Evolutionary conservation across 805 yeast genomes (phyloP).

Genomic region (Yarrowia sp.): DNA sequence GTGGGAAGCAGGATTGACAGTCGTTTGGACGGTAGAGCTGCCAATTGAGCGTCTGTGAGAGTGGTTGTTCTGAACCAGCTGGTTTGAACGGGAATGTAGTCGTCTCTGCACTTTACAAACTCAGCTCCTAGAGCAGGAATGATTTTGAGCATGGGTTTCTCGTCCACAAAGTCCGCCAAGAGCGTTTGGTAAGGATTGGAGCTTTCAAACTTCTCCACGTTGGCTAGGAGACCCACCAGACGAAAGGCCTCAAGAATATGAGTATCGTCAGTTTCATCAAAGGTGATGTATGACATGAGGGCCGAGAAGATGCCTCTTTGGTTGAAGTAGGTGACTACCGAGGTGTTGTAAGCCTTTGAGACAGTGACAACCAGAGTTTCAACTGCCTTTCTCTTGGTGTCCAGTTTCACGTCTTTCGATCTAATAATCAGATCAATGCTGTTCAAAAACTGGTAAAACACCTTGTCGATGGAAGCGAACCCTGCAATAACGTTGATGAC

Average conservation of each 20-base stretch:
- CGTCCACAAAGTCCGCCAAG: conserved; percentile 53
- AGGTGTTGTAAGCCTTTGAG: conserved; percentile 49
- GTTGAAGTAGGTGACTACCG: conserved; percentile 49
- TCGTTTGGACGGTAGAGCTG: conserved; percentile 14
- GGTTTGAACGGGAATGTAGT: conserved; percentile 4
- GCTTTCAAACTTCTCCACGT: conserved; percentile 51
- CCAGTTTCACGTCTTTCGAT: conserved; percentile 40
- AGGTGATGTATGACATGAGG: conserved; percentile 48
- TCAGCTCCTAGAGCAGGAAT: conserved; percentile 39
- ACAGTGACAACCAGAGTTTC: conserved; percentile 48
- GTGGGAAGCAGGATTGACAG: conserved; percentile 39
- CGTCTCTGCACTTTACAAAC: conserved; percentile 1
- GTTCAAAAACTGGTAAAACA: conserved; percentile 47
- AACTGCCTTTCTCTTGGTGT: conserved; percentile 46
- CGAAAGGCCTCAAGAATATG: conserved; percentile 50
- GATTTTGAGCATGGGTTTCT: conserved; percentile 49
- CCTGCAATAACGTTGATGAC: conserved; percentile 50
- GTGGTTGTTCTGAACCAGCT: conserved; percentile 2
- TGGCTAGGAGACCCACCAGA: conserved; percentile 51
- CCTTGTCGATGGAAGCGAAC: conserved; percentile 48
- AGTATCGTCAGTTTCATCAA: conserved; percentile 43
- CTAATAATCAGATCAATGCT: conserved; percentile 46
- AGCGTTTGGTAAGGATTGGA: conserved; percentile 51
- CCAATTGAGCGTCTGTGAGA: conserved; percentile 20
- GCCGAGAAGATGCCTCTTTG: conserved; percentile 52